Base-by-base conservation (phyloP, 495 filamentous ascomycete species). In the Lepidopterella palustris region DNA sequence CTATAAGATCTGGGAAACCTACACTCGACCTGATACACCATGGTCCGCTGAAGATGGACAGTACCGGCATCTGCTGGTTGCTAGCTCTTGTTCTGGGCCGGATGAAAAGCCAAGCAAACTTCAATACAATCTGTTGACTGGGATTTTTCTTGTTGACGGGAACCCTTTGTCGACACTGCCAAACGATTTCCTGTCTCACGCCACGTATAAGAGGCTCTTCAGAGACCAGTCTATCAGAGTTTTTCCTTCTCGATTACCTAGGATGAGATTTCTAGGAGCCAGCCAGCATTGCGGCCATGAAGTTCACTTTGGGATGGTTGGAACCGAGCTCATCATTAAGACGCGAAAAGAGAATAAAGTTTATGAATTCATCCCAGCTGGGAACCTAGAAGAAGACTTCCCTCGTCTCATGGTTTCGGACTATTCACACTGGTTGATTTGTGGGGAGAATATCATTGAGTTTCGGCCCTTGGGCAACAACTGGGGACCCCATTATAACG, bases 341-440 rank as follows among this genome's bases (percentile, higher is more conserved):
- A 67, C 63, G 0, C 18, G 6, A 40, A 55, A 35, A 15, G 9
- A 18, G 0, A 32, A 28, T 4, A 60, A 61, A 4, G 49, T 55
- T 0, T 70, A 72, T 4, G 79, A 85, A 63, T 61, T 81, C 0
- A 59, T 86, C 10, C 78, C 81, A 1, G 39, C 56, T 5, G 10
- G 63, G 11, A 39, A 74, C 18, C 71, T 86, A 5, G 8, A 18
- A 0, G 65, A 59, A 0, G 77, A 76, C 51, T 69, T 86, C 8
- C 80, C 84, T 8, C 45, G 21, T 0, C 55, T 68, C 1, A 75
- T 86, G 18, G 58, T 79, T 3, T 47, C 74, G 8, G 61, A 78
- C 21, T 80, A 74, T 56, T 66, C 78, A 0, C 83, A 87, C 58
- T 87, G 84, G 84, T 60, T 86, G 2, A 69, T 84, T 47, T 3